Evolutionary conservation across 2,329 filamentous ascomycete genomes (phyloP).

Genomic region (Kalmusia sp.): DNA sequence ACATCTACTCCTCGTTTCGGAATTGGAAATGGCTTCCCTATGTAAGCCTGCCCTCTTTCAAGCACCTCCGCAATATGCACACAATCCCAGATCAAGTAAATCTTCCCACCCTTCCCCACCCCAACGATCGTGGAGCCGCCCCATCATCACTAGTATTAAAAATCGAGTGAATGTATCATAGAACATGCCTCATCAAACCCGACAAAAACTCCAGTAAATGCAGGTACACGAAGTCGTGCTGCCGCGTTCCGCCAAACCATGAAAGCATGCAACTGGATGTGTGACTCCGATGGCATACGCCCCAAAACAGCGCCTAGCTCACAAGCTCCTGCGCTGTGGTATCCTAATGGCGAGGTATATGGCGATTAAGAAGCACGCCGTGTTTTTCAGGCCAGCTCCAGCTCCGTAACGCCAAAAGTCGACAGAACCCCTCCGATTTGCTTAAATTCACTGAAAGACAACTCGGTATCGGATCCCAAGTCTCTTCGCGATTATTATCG

Average conservation of each 20-base stretch:
- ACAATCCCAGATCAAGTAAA: too few relatives aligned
- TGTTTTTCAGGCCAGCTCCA: background rate
- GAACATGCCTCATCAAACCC: constrained; percentile 5
- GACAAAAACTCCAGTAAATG: constrained; percentile 15
- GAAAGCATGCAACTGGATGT: background rate
- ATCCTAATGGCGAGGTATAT: constrained; percentile 9
- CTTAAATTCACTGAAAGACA: background rate
- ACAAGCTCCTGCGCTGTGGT: constrained; percentile 15
- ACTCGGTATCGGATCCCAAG: background rate
- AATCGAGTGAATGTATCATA: constrained; percentile 13
- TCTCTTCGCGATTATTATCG: background rate
- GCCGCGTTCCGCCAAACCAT: too few relatives aligned
- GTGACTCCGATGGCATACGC: background rate
- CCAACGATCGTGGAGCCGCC: constrained; percentile 7
- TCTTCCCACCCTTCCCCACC: background rate
- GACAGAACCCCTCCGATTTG: background rate
- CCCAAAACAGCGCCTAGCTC: constrained; percentile 8
- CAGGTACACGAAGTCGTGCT: constrained; percentile 8
- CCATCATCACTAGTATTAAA: constrained; percentile 7
- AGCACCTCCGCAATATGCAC: background rate
- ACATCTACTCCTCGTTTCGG: background rate
- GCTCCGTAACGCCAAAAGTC: constrained; percentile 7
- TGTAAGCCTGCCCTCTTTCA: background rate
- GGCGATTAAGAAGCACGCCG: constrained; percentile 12
- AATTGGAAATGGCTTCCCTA: background rate